Percentiles rank a stretch among this genome's conserved stretches.
Evolutionary conservation across 371 early-diverging fungal species (phyloP).

Genomic region (Lichtheimia ornata): DNA sequence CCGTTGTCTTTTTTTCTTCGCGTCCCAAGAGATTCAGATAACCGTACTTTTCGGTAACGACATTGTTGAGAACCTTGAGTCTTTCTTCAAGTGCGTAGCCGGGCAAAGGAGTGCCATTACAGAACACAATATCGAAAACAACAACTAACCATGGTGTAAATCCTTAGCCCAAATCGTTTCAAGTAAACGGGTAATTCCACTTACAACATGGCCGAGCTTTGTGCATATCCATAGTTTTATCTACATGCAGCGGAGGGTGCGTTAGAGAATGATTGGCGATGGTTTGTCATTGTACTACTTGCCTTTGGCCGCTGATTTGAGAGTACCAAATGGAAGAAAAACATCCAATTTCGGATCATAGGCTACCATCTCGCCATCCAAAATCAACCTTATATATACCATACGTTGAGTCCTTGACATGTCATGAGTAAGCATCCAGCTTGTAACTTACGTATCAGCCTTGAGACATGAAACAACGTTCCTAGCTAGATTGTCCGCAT

Average conservation of each 20-base stretch:
- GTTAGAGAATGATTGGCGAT: neutral
- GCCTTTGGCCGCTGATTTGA: constrained; percentile 67
- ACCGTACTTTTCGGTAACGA: constrained; percentile 52
- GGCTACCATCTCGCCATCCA: constrained; percentile 77
- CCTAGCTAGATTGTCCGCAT: constrained; percentile 20
- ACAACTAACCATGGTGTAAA: constrained; percentile 34
- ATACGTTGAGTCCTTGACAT: neutral
- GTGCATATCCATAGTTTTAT: constrained; percentile 32
- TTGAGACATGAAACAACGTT: constrained; percentile 19
- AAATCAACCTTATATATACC: constrained; percentile 23
- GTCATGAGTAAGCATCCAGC: neutral
- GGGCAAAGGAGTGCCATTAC: constrained; percentile 60
- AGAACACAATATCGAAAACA: constrained; percentile 73
- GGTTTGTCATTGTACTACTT: constrained; percentile 3
- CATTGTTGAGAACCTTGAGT: constrained; percentile 40
- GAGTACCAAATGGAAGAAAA: constrained; percentile 69
- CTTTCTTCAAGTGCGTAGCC: constrained; percentile 58
- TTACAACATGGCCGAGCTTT: constrained; percentile 60
- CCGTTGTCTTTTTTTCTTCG: constrained; percentile 47
- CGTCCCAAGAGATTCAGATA: constrained; percentile 56
- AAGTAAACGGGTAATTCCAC: neutral
- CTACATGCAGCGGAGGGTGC: neutral
- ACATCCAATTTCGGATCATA: constrained; percentile 58
- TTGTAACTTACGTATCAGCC: constrained; percentile 22
- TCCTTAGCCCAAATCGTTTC: neutral